Base-by-base conservation (phyloP, 345 rosid species). In the Melaleuca alternifolia region DNA sequence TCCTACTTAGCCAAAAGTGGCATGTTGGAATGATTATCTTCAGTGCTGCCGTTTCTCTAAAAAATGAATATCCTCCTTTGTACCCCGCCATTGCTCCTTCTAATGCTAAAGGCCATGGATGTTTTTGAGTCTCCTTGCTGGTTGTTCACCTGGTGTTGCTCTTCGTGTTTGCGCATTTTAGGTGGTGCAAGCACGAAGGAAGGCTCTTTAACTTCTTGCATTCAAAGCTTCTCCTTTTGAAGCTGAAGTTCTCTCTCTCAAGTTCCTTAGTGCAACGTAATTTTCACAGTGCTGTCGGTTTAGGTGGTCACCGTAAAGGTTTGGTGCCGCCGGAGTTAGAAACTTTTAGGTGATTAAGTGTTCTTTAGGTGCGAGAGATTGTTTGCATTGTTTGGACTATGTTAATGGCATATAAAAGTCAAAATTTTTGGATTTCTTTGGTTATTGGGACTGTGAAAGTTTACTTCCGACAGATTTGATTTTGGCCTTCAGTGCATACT, bases 121-220 rank as follows among this genome's bases (percentile, higher is more conserved):
- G 76, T 52, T 41, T 65, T 83, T 30, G 51, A 51, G 33, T 93
- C 86, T 89, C 94, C 87, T 94, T 97, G 94, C 93, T 97, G 89
- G 62, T 92, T 83, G 89, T 89, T 85, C 98, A 97, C 92, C 96
- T 97, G 84, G 90, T 83, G 84, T 87, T 95, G 82, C 98, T 96
- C 71, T 41, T 87, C 37, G 87, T 79, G 37, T 97, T 97, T 87
- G 96, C 98, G 85, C 95, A 96, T 86, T 93, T 89, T 86, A 94
- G 92, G 89, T 96, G 99, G 99, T 97, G 98, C 99, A 96, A 93
- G 92, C 94, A 92, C 75, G 99, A 97, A 94, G 96, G 98, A 76
- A 98, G 99, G 84, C 91, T 97, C 54, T 44, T 93, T 33, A 94
- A 91, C 11, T 91, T 97, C 89, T 87, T 97, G 88, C 91, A 71